Evolutionary conservation across 805 yeast genomes (phyloP).

Genomic region (Candida vartiovaarae): DNA sequence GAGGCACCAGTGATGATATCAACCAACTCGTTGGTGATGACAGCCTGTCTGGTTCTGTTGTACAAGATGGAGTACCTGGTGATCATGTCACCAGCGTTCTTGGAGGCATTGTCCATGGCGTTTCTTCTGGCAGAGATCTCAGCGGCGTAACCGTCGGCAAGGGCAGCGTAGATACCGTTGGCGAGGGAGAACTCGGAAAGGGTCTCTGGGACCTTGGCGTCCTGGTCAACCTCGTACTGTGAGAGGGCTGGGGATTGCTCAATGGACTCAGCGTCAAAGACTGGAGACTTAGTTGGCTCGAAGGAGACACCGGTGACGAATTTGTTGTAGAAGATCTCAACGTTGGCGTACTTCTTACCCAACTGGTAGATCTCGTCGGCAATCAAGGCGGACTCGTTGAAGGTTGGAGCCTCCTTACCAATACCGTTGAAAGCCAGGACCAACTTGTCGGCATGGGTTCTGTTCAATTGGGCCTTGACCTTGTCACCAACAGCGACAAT

Average conservation of each 20-base stretch:
- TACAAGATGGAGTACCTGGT: constrained; percentile 91
- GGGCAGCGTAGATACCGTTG: constrained; percentile 80
- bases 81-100: constrained; percentile 99
- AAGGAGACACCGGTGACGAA: constrained; percentile 85
- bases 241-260: constrained; percentile 81
- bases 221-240: constrained; percentile 73
- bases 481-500: constrained; percentile 92
- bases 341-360: constrained; percentile 54
- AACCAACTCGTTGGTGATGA: constrained; percentile 97
- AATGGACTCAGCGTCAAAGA: constrained; percentile 64
- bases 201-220: constrained; percentile 59
- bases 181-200: constrained; percentile 84
- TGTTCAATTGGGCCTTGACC: constrained; percentile 77
- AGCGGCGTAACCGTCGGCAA: constrained; percentile 98
- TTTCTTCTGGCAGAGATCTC: constrained; percentile 98
- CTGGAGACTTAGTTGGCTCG: constrained; percentile 68
- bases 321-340: constrained; percentile 81
- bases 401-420: constrained; percentile 96
- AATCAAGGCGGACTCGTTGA: constrained; percentile 81
- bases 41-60: constrained; percentile 99
- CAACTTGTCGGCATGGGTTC: constrained; percentile 68
- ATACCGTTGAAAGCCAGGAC: constrained; percentile 80
- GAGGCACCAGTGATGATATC: constrained; percentile 99
- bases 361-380: constrained; percentile 73
- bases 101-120: constrained; percentile 99